Base-by-base conservation (phyloP, 2,329 filamentous ascomycete species). In the Pyricularia sp. region DNA sequence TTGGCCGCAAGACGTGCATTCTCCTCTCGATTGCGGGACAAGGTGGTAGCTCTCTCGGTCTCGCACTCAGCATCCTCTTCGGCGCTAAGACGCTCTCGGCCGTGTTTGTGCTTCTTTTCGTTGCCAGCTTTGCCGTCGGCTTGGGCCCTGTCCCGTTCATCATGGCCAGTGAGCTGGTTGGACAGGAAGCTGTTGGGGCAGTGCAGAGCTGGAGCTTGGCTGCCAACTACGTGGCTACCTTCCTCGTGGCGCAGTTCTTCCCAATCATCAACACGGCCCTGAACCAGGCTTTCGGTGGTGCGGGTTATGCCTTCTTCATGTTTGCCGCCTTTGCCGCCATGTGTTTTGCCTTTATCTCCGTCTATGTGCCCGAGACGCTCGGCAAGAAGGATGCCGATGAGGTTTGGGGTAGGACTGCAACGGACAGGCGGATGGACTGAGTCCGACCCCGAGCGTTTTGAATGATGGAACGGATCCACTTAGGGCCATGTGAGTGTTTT, bases 81-180 rank as follows among this genome's bases (percentile, higher is more conserved):
- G 85, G 86, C 30, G 79, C 91, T 73, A 90, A 94, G 75, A 80
- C 92, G 2, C 81, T 97, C 14, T 96, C 93, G 0, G 94, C 93
- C 0, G 76, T 97, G 0, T 88, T 92, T 0, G 93, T 96, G 0
- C 83, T 97, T 12, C 81, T 90, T 30, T 99, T 98, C 75, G 95
- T 98, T 2, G 90, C 88, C 4, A 93, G 91, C 75, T 99, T 97
- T 73, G 95, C 92, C 0, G 86, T 97, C 17, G 95, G 95, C 0
- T 85, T 99, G 0, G 95, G 95, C 0, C 95, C 95, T 0, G 92
- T 99, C 0, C 95, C 95, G 0, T 99, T 98, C 78, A 96, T 98
- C 72, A 85, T 99, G 65, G 90, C 94, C 0, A 94, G 92, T 1
- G 95, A 98, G 79, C 86, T 98, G 2, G 95, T 98, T 0, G 91